Evolutionary conservation across 2,329 filamentous ascomycete species (phyloP).

Genomic region (Cladorrhinum sp.): DNA sequence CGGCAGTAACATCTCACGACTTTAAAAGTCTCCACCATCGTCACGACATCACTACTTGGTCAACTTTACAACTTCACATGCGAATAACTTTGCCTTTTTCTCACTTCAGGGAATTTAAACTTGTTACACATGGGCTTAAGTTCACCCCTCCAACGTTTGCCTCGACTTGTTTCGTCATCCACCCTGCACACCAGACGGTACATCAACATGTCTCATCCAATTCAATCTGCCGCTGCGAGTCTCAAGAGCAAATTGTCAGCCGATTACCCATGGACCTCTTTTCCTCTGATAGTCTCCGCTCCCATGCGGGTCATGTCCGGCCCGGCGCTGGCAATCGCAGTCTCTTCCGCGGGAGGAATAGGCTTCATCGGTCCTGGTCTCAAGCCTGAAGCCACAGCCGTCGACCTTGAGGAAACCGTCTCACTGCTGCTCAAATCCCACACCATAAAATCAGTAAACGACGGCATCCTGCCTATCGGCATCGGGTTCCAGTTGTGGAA

Average conservation of each 20-base stretch:
- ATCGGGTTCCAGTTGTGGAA: slow-evolving; percentile 48
- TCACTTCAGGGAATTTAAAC: background rate
- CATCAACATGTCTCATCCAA: background rate
- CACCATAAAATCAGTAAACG: background rate
- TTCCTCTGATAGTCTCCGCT: slow-evolving; percentile 58
- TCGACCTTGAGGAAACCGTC: slow-evolving; percentile 32
- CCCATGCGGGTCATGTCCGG: slow-evolving; percentile 67
- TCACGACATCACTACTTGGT: background rate
- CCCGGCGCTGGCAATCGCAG: slow-evolving; percentile 54
- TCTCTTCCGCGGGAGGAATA: slow-evolving; percentile 70
- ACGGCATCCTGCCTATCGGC: slow-evolving; percentile 41
- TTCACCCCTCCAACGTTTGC: background rate
- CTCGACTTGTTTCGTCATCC: background rate
- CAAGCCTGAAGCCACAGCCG: slow-evolving; percentile 33
- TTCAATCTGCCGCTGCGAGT: background rate
- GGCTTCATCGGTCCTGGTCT: slow-evolving; percentile 45
- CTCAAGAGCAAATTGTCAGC: background rate
- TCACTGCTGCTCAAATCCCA: slow-evolving; percentile 18
- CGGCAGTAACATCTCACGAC: background rate
- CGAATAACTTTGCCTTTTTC: background rate
- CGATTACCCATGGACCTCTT: slow-evolving; percentile 50
- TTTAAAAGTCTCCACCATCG: background rate
- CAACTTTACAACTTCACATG: too few relatives aligned
- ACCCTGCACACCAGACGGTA: background rate
- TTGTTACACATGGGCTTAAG: background rate